phyloP scores from a whole-genome alignment of 2,329 filamentous ascomycete species.

The Stromatinia cepivora region DNA sequence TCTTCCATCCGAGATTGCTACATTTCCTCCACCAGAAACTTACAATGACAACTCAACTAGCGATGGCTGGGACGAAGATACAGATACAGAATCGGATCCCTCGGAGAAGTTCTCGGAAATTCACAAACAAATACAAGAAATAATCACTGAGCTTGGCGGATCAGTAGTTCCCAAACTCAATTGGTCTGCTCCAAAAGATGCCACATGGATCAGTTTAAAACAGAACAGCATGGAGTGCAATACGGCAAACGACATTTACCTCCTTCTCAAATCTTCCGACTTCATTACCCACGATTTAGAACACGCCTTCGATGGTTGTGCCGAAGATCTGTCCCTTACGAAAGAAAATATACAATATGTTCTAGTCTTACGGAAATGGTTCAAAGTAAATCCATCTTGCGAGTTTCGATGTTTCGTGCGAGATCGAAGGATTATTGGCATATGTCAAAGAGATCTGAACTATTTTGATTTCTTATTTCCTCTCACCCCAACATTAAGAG shows the following conservation, averaged over 20 bases:
- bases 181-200: slow-evolving; percentile 96
- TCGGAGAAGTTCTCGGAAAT: slow-evolving; percentile 60
- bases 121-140: slow-evolving; percentile 73
- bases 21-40: slow-evolving; percentile 32
- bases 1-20: slow-evolving; percentile 63
- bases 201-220: slow-evolving; percentile 83
- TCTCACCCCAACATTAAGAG: slow-evolving; percentile 64
- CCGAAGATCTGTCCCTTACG: slow-evolving; percentile 33
- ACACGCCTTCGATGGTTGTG: slow-evolving; percentile 82
- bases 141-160: slow-evolving; percentile 79
- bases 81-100: slow-evolving; percentile 35
- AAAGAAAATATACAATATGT: slow-evolving; percentile 47
- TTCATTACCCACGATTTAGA: slow-evolving; percentile 94
- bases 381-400: slow-evolving; percentile 83
- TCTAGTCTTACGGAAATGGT: slow-evolving; percentile 83
- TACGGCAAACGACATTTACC: slow-evolving; percentile 85
- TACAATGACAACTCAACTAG: slow-evolving; percentile 51
- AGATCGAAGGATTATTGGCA: slow-evolving; percentile 72
- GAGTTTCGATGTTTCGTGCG: slow-evolving; percentile 97
- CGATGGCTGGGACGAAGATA: slow-evolving; percentile 53
- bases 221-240: slow-evolving; percentile 90
- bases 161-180: slow-evolving; percentile 91
- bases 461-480: slow-evolving; percentile 77
- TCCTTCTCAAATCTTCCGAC: slow-evolving; percentile 90
- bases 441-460: slow-evolving; percentile 88